Percentiles rank a stretch among this genome's conserved stretches.
Evolutionary conservation across 768 basidiomycete species (phyloP).

Genomic region (Russula virescens): DNA sequence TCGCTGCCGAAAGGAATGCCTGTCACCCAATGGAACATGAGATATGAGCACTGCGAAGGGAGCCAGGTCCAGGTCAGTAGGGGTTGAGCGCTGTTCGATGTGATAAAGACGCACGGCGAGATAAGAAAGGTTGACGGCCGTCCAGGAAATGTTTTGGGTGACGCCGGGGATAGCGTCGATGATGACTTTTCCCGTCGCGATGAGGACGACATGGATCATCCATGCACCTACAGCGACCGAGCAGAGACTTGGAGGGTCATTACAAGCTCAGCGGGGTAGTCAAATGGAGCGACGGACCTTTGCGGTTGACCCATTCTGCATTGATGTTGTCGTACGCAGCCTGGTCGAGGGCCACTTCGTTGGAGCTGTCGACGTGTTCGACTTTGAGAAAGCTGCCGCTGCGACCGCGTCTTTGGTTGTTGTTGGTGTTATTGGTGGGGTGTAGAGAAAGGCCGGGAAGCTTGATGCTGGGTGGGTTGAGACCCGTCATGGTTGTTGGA

Average conservation of each 20-base stretch:
- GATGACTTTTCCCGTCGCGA: slow-evolving; percentile 83
- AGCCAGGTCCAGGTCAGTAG: background rate
- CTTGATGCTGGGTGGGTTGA: slow-evolving; percentile 15
- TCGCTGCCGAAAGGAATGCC: slow-evolving; percentile 93
- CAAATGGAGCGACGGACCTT: slow-evolving; percentile 46
- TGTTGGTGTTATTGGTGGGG: background rate
- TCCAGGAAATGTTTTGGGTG: slow-evolving; percentile 94
- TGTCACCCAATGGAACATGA: slow-evolving; percentile 98
- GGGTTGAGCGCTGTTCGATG: background rate
- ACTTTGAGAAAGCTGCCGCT: slow-evolving; percentile 80
- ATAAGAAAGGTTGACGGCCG: slow-evolving; percentile 85
- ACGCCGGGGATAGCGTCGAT: slow-evolving; percentile 94
- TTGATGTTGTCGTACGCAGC: slow-evolving; percentile 80
- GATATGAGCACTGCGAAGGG: slow-evolving; percentile 52
- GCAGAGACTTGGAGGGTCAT: background rate
- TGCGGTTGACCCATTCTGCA: slow-evolving; percentile 90
- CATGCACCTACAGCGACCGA: slow-evolving; percentile 68
- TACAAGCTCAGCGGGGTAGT: background rate
- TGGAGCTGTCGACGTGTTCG: slow-evolving; percentile 68
- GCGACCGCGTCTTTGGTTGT: slow-evolving; percentile 38
- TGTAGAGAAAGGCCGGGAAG: slow-evolving; percentile 17
- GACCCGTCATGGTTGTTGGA: slow-evolving; percentile 1
- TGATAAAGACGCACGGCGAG: slow-evolving; percentile 59
- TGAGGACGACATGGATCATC: slow-evolving; percentile 94
- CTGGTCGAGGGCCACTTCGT: slow-evolving; percentile 75